These are phyloP conservation scores for Neckera pumila DNA, from an alignment of 225 moss, liverwort and hornwort species.

Conservation along the genomic window DNA sequence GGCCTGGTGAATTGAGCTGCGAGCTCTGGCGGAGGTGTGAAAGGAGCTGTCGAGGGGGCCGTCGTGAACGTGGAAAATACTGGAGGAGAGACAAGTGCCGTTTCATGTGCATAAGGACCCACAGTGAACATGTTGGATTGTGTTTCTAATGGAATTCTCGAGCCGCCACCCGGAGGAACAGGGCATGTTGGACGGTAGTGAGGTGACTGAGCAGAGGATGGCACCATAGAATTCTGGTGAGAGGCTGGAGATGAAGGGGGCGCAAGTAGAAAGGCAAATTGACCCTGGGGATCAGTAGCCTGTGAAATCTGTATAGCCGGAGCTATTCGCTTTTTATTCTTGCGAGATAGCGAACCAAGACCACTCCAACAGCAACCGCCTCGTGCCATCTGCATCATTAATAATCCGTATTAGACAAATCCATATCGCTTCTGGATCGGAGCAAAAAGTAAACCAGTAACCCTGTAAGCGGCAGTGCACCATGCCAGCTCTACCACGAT, in stretches of 20 bases:
- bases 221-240: conserved; percentile 79
- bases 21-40: conserved; percentile 96
- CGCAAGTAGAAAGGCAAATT: conserved; percentile 82
- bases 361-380: conserved; percentile 52
- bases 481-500: background rate
- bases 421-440: background rate
- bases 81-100: conserved; percentile 97
- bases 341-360: conserved; percentile 44
- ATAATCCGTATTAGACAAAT: background rate
- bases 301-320: conserved; percentile 28
- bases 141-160: conserved; percentile 71
- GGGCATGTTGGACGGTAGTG: conserved; percentile 51
- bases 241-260: conserved; percentile 98
- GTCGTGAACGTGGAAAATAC: conserved; percentile 94
- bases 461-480: background rate
- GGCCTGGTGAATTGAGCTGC: conserved; percentile 90
- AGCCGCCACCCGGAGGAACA: conserved; percentile 46
- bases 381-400: conserved; percentile 47
- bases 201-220: conserved; percentile 86
- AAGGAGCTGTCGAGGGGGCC: conserved; percentile 96
- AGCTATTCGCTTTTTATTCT: conserved; percentile 49
- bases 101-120: conserved; percentile 97
- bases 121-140: conserved; percentile 92
- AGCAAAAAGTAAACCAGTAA: background rate
- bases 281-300: conserved; percentile 51